phyloP scores from a whole-genome alignment of 192 early-diverging fungal genomes.

The Mortierella antarctica region DNA sequence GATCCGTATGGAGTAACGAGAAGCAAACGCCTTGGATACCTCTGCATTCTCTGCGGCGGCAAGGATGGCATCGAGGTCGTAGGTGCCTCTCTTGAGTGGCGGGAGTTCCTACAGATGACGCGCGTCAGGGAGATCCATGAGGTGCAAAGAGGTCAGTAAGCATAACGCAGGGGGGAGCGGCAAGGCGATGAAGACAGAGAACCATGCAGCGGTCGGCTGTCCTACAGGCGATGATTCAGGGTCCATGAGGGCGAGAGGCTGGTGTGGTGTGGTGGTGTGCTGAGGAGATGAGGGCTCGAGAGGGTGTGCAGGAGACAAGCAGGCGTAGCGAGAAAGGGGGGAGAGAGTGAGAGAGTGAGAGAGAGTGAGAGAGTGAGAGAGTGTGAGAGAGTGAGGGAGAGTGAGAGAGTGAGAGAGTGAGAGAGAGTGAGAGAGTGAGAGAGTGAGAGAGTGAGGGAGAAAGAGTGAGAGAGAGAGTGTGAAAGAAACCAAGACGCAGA shows the following conservation, averaged over 20 bases:
- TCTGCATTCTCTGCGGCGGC: conserved; percentile 42
- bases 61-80: conserved; percentile 51
- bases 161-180: neutral
- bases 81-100: conserved; percentile 42
- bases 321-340: too few relatives aligned
- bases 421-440: neutral
- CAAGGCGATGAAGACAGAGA: neutral
- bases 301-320: neutral
- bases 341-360: neutral
- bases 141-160: neutral
- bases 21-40: conserved; percentile 3
- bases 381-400: neutral
- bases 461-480: neutral
- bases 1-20: neutral
- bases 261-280: neutral
- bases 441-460: neutral
- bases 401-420: neutral
- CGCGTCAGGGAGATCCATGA: neutral
- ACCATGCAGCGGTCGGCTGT: neutral
- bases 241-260: conserved; percentile 20
- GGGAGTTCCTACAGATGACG: conserved; percentile 34
- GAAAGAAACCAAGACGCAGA: too few relatives aligned
- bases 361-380: conserved; percentile 1
- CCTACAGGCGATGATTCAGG: conserved; percentile 50
- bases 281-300: neutral